Base-by-base conservation (phyloP, 2,329 filamentous ascomycete species). In the Achaetomium macrosporum region DNA sequence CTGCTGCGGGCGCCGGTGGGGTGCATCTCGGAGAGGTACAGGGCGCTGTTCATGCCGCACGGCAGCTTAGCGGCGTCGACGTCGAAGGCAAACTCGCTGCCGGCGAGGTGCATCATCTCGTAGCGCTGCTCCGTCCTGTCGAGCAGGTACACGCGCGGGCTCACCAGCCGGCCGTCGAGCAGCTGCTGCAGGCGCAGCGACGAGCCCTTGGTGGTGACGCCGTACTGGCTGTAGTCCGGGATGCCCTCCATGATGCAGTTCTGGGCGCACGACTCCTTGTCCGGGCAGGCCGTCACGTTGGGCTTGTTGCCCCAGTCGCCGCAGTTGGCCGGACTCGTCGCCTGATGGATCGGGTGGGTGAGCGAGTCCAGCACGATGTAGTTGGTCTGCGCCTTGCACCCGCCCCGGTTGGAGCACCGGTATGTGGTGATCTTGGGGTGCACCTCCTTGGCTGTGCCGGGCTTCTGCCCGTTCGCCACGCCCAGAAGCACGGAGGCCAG, bases 31-130 rank as follows among this genome's bases (percentile, higher is more conserved):
- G 77, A 73, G 36, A 85, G 76, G 70, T 85, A 84, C 35, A 85
- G 67, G 13, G 82, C 82, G 50, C 80, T 81, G 67, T 85, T 85
- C 60, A 84, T 68, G 55, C 83, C 83, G 62, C 83, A 85, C 41
- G 77, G 76, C 25, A 84, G 71, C 56, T 76, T 73, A 37, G 79
- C 81, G 41, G 82, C 73, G 64, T 85, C 81, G 12, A 84, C 81
- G 51, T 84, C 81, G 53, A 85, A 83, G 12, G 76, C 77, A 63
- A 85, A 76, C 64, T 85, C 82, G 61, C 77, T 69, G 68, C 76
- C 76, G 48, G 77, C 71, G 47, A 84, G 70, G 55, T 78, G 72
- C 65, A 84, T 75, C 59, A 76, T 71, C 66, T 82, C 68, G 64
- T 85, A 85, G 48, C 75, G 75, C 51, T 69, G 71, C 50, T 78